Evolutionary conservation across 1,284 basidiomycete genomes (phyloP), one percentile per base, ranked within the genome.

Genomic region (Tilletia caries): DNA sequence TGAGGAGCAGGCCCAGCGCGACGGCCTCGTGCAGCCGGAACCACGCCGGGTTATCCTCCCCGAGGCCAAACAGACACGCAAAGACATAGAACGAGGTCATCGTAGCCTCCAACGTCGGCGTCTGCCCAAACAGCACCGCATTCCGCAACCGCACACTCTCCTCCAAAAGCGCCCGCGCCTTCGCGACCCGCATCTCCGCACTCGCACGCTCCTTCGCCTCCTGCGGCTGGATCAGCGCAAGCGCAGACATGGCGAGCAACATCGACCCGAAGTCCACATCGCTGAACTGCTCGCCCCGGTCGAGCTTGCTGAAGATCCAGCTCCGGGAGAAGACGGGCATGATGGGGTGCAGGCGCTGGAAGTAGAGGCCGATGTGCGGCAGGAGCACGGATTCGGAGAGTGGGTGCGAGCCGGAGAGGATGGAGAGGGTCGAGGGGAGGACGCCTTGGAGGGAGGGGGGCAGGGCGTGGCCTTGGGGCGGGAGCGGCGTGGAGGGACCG

Each of bases 321-420:
- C 72, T 67, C 25, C 76, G 74, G 1, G 77, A 76, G 58, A 82
- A 81, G 54, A 82, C 79, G 46, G 80, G 81, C 79, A 82, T 80
- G 69, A 81, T 76, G 33, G 75, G 76, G 58, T 79, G 76, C 10
- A 82, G 70, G 15, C 77, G 72, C n/a, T 80, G 75, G 58, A 82
- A 82, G 69, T 79, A 82, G 71, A 79, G 73, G 41, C 74, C 76
- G 66, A 82, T 78, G 72, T 72, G 77, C 1, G 75, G 75, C 25
- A 79, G 76, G 27, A 79, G 76, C 10, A 77, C 73, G 25, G 73
- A 75, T 60, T 79, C 77, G 6, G 75, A 71, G 18, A 79, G 71
- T 64, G 77, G 73, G 58, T 79, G 72, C 23, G 72, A 68, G 46
- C 75, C 74, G 64, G 71, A 67, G 58, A 25, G 52, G 46, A 65